Evolutionary conservation across 345 rosid species (phyloP).

Genomic region (Salix suchowensis): DNA sequence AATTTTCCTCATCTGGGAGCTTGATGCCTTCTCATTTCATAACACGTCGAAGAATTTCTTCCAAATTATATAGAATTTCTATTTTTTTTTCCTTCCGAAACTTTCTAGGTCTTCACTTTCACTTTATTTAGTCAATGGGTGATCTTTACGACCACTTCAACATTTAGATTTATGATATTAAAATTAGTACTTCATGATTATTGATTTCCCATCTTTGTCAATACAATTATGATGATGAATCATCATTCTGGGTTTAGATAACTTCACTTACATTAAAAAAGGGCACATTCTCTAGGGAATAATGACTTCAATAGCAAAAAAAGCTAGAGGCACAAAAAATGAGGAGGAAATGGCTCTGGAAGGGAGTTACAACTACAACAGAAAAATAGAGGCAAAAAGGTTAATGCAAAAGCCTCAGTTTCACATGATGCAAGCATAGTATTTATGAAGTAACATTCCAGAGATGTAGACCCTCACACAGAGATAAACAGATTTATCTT

Average conservation of each 20-base stretch:
- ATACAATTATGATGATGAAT: neutral
- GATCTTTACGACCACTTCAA: neutral
- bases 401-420: neutral
- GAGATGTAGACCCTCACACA: neutral
- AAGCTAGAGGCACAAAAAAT: constrained; percentile 4
- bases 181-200: neutral
- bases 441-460: neutral
- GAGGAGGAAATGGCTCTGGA: neutral
- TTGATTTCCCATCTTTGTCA: neutral
- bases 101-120: neutral
- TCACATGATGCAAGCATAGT: neutral
- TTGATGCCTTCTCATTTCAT: neutral
- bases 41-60: neutral
- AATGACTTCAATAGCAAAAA: neutral
- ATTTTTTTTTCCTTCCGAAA: neutral
- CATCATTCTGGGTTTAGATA: neutral
- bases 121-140: neutral
- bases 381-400: neutral
- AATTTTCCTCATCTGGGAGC: neutral
- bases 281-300: neutral
- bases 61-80: neutral
- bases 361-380: neutral
- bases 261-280: neutral
- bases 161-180: neutral
- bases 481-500: neutral